phyloP scores from a whole-genome alignment of 1,139 yeast genomes.

The Taphrina pruni region DNA sequence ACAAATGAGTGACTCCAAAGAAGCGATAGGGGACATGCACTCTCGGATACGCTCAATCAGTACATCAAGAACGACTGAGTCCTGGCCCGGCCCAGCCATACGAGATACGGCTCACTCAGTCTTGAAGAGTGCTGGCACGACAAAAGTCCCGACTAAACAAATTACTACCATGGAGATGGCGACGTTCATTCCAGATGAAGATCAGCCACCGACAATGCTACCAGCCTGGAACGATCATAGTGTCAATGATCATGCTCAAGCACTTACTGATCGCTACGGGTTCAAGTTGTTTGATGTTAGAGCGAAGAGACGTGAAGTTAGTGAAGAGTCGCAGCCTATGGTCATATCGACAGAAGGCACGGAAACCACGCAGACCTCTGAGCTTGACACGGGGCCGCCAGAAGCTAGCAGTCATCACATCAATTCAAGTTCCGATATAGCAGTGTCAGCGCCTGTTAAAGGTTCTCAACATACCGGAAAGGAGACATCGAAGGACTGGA shows the following conservation, averaged over 20 bases:
- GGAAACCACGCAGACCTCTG: too few species aligned
- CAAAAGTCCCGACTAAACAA: neutral
- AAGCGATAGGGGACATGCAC: constrained; percentile 9
- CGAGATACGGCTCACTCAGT: constrained; percentile 38
- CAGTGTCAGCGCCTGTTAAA: neutral
- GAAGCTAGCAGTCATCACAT: neutral
- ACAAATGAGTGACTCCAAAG: neutral
- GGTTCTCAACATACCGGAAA: neutral
- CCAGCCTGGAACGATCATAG: constrained; percentile 50
- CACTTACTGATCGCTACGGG: constrained; percentile 60
- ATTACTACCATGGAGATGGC: constrained; percentile 57
- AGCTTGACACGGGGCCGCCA: neutral
- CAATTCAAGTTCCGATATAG: neutral
- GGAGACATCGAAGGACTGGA: neutral
- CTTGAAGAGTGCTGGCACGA: constrained; percentile 15
- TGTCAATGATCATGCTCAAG: constrained; percentile 24
- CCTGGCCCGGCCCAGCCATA: constrained; percentile 21
- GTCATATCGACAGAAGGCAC: neutral
- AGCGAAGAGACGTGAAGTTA: constrained; percentile 15
- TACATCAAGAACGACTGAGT: neutral
- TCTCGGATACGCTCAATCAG: constrained; percentile 12
- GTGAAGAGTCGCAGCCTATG: neutral
- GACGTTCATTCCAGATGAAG: constrained; percentile 52
- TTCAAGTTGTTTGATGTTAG: constrained; percentile 53
- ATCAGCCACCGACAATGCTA: constrained; percentile 53